Evolutionary conservation across 2,329 filamentous ascomycete species (phyloP), one percentile per base, ranked within the genome.

Genomic region (Lasiodiplodia hormozganensis): DNA sequence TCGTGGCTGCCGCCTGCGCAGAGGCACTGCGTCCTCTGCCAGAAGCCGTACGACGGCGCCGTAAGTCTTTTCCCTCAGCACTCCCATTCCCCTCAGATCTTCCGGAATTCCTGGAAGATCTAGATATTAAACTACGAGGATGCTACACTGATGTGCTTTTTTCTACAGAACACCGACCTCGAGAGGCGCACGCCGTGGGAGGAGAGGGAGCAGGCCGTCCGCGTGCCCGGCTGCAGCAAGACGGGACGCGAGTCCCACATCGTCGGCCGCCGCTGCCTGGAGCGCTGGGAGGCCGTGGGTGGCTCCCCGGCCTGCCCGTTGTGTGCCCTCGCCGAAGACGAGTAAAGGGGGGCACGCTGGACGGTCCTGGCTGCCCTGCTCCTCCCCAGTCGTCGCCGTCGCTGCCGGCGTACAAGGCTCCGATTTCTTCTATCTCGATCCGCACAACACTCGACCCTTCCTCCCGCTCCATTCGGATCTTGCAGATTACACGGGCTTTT

Each of bases 401-500:
- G 2, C 25, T 25, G 25, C 25, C 25, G n/a, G 43, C 43, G 7
- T 28, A 10, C 25, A 92, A 81, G 93, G 90, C 36, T 89, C 90
- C 65, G 86, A 90, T 74, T 89, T 98, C 73, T 98, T 97, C 82
- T 99, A 98, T 79, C 88, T 99, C 18, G 96, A 99, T 74, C 96
- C 96, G 2, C 96, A 99, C 76, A 89, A 90, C 73, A 97, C 95
- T 1, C 89, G 94, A 57, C 87, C 90, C 11, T 88, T 91, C 2
- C 83, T 97, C 2, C 88, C 91, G 0, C 90, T 90, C 71, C 86
- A 87, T 70, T 78, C 85, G 34, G 79, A 88, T 58, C 77, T 84
- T 0, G 79, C 82, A 7, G 81, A 88, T 1, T 93, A 94, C 75
- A 89, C 89, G 8, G 31, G 8, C 8, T 10, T 31, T 31, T 31